Conservation (phyloP, 169 alveolate genomes). For the Cryptosporidium felis region DNA sequence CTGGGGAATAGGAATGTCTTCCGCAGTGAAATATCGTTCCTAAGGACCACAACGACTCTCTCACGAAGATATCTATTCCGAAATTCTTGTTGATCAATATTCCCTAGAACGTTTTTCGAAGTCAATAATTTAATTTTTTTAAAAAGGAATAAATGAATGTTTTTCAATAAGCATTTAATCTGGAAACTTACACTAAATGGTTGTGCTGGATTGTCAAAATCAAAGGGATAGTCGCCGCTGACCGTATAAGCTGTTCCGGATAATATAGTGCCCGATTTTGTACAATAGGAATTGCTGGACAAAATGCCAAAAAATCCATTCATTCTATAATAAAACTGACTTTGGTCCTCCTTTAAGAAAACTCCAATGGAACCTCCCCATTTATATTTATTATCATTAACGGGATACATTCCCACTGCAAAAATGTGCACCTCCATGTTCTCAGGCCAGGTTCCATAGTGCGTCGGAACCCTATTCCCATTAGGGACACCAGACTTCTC, state of each 20-base stretch:
- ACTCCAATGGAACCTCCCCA: conserved; percentile 65
- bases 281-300: conserved; percentile 9
- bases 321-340: conserved; percentile 35
- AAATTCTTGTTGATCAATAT: conserved; percentile 30
- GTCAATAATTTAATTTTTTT: neutral
- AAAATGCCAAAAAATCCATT: conserved; percentile 7
- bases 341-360: conserved; percentile 1
- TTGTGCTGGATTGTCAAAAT: conserved; percentile 27
- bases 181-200: conserved; percentile 60
- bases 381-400: neutral
- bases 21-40: conserved; percentile 50
- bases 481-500: conserved; percentile 46
- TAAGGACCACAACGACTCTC: conserved; percentile 58
- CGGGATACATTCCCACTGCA: conserved; percentile 62
- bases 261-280: neutral
- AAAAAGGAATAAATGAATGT: too few species aligned
- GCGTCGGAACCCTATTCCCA: conserved; percentile 33
- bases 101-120: conserved; percentile 2
- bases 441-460: conserved; percentile 49
- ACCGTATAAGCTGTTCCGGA: conserved; percentile 28
- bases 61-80: conserved; percentile 48
- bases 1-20: conserved; percentile 1
- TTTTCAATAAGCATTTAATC: too few species aligned
- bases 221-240: conserved; percentile 26
- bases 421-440: conserved; percentile 22